Evolutionary conservation across 2,329 filamentous ascomycete genomes (phyloP), one percentile per base, ranked within the genome.

Genomic region (Colletotrichum sp.): DNA sequence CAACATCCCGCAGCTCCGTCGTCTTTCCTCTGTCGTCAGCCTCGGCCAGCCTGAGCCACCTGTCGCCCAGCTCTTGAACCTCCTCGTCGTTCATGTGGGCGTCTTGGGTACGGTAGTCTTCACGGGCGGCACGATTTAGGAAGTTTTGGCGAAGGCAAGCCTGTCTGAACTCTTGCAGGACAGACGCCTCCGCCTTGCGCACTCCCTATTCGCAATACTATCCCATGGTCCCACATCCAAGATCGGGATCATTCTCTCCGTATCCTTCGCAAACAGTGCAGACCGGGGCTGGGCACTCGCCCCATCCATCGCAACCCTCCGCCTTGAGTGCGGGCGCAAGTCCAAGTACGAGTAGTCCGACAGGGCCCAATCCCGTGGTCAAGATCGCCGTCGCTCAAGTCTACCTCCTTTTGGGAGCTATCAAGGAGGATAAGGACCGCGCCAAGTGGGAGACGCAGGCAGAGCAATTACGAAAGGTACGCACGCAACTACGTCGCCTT

Each of bases 381-480:
- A 98, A 97, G 87, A 97, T 99, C 84, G 96, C 97, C 81, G 93
- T 98, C 81, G 96, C 97, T 78, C 97, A 99, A 88, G 93, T 98
- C 79, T 98, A 97, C 87, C 92, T 99, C 78, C 91, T 99, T 73
- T 90, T 99, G 79, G 97, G 96, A 87, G 96, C 95, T 38, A 94
- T 98, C 83, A 98, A 97, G 85, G 96, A 98, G 87, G 96, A 98
- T 84, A 96, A 96, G 87, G 96, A 92, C 83, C 92, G 93, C 82
- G 91, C 92, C 82, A 98, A 97, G 94, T 98, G 95, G 94, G 95
- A 98, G 85, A 90, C 93, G 79, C 96, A 98, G 87, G 93, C 93
- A 82, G 95, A 97, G 81, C 96, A 98, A 88, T 94, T 99, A 81
- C 93, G 93, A 85, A 98, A 97, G 91, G 96, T 97, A 88, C 83